Evolutionary conservation across 345 rosid genomes (phyloP), one percentile per base, ranked within the genome.

Genomic region (Toxicodendron radicans): DNA sequence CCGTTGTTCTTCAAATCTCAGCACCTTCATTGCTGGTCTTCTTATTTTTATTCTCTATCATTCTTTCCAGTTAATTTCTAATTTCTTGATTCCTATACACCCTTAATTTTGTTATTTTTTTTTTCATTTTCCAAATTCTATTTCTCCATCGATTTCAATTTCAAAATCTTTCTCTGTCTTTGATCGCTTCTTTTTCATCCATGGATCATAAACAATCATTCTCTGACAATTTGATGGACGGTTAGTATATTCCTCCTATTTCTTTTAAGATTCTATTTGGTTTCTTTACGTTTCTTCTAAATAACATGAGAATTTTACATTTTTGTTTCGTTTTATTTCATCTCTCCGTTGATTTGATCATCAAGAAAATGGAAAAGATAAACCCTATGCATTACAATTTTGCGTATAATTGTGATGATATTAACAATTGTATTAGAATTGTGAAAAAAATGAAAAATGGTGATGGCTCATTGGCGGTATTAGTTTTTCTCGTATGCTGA

Each of bases 1-100:
- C 41, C 87, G 77, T 64, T 78, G 76, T 63, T 88, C 86, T 73
- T 84, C 83, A 74, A 78, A 78, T 84, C 85, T 83, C 69, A 85
- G 85, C 88, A 87, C 88, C 89, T 87, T 90, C 72, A 84, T 83
- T 70, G 87, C 87, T 67, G 91, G 87, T 80, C 72, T 77, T 72
- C 79, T 84, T 59, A 58, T 89, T 76, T 82, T 83, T 80, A 70
- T 89, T 45, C 81, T 82, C 5, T 84, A 82, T 35, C 87, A 77
- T 64, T 88, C 89, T 3, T 85, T 71, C 65, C 85, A 78, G 52
- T 80, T 89, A 59, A 79, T 86, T 75, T 89, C 92, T 38, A 86
- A 89, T 87, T 86, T 89, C 76, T 77, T 84, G 75, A 78, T 63
- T 83, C 86, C 89, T 84, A 88, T 86, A 85, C 86, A 75, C 56